A percentile compares a stretch with the other conserved stretches of the same genome.
Conservation (phyloP, 2,329 filamentous ascomycete species). For the Helotiales sp. region DNA sequence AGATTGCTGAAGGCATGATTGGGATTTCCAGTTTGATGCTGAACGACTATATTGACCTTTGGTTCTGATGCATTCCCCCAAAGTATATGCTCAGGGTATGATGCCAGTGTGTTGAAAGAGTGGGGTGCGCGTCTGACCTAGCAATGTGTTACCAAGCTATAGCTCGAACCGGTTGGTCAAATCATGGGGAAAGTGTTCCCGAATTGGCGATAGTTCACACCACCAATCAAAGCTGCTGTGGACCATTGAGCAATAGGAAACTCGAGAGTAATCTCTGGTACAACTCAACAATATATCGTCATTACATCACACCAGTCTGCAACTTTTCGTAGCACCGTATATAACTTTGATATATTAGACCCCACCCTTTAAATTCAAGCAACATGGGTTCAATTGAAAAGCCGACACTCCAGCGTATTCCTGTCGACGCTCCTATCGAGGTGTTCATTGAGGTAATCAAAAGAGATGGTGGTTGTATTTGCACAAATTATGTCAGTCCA, state of each 20-base stretch:
- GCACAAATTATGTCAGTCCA: constrained; percentile 14
- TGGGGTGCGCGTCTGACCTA: constrained; percentile 1
- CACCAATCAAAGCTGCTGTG: neutral
- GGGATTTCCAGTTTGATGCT: neutral
- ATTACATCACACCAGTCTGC: neutral
- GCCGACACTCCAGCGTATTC: constrained; percentile 9
- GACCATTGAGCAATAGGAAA: constrained; percentile 3
- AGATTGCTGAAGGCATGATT: constrained; percentile 11
- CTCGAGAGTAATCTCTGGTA: neutral
- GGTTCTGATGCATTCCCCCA: neutral
- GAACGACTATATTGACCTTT: neutral
- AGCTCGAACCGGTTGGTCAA: constrained; percentile 6
- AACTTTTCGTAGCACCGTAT: neutral
- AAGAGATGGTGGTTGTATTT: constrained; percentile 17
- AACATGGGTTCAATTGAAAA: constrained; percentile 12
- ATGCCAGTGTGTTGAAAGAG: neutral
- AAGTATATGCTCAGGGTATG: neutral
- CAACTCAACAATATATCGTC: constrained; percentile 2
- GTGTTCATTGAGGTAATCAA: constrained; percentile 18
- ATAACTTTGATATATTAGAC: neutral
- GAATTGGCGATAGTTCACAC: neutral
- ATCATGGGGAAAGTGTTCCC: constrained; percentile 7
- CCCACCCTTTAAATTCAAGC: neutral
- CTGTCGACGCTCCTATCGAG: constrained; percentile 16
- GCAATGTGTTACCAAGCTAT: neutral